Percentiles rank a stretch among this genome's conserved stretches.
These are phyloP conservation scores for Phylloporus arenicola DNA, from an alignment of 768 basidiomycete species.

Conservation along the genomic window DNA sequence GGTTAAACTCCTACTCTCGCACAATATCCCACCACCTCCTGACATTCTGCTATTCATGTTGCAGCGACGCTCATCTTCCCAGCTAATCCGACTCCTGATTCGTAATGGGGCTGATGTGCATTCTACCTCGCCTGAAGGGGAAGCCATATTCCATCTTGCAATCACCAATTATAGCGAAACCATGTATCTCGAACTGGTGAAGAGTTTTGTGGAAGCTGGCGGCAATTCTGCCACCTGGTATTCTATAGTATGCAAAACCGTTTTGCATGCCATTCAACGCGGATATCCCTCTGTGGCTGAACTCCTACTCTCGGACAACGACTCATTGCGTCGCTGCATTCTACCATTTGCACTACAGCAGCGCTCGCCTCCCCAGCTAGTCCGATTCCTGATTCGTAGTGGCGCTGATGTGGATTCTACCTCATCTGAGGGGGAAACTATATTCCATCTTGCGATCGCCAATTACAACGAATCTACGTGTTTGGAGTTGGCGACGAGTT, in stretches of 20 bases:
- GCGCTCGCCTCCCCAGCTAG: background rate
- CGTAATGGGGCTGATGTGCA: too few relatives aligned
- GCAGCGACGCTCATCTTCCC: background rate
- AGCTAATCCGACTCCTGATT: background rate
- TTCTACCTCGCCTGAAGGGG: too few relatives aligned
- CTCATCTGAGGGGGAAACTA: background rate
- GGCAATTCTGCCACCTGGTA: too few relatives aligned
- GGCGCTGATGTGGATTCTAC: background rate
- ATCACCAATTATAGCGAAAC: too few relatives aligned
- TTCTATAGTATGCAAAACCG: too few relatives aligned
- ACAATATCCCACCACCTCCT: background rate
- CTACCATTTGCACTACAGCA: background rate
- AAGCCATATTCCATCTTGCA: too few relatives aligned
- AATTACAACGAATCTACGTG: background rate
- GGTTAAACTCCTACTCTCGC: background rate
- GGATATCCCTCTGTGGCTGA: too few relatives aligned
- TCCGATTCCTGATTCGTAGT: background rate
- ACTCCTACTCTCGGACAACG: too few relatives aligned
- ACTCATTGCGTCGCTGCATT: background rate
- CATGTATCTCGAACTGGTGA: too few relatives aligned
- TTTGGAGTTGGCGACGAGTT: too few relatives aligned
- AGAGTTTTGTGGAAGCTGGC: too few relatives aligned
- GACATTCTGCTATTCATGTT: background rate
- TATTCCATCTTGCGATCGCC: background rate
- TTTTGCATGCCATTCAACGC: too few relatives aligned